phyloP scores from a whole-genome alignment of 176 grass and related monocot species.

The Triticum turgidum region DNA sequence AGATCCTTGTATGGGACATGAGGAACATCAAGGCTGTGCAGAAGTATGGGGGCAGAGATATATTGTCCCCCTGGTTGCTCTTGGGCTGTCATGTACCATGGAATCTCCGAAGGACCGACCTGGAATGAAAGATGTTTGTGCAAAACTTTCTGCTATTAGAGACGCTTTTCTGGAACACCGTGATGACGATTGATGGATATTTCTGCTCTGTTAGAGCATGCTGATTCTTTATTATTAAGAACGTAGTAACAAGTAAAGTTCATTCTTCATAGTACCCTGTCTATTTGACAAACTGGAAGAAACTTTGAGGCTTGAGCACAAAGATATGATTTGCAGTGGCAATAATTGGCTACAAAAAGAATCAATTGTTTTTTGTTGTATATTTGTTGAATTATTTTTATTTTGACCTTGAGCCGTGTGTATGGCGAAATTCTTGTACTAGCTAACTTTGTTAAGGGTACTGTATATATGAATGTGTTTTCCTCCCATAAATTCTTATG shows the following conservation, averaged over 20 bases:
- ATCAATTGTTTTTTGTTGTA: background rate
- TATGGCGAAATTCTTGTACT: background rate
- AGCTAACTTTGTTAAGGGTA: background rate
- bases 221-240: background rate
- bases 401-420: background rate
- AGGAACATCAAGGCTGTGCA: background rate
- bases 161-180: background rate
- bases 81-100: constrained; percentile 24
- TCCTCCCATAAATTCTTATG: too few species aligned
- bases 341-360: background rate
- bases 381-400: background rate
- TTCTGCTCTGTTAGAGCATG: background rate
- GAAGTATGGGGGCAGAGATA: background rate
- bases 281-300: background rate
- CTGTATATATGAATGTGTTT: too few species aligned
- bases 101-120: constrained; percentile 27
- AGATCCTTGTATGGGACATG: constrained; percentile 10
- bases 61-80: constrained; percentile 5
- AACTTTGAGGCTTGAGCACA: background rate
- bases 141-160: constrained; percentile 16
- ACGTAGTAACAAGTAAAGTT: background rate
- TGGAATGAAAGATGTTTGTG: constrained; percentile 33
- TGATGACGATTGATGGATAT: background rate
- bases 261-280: background rate
- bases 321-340: background rate